phyloP scores from a whole-genome alignment of 2,329 filamentous ascomycete species.

The Aspergillus vadensis region DNA sequence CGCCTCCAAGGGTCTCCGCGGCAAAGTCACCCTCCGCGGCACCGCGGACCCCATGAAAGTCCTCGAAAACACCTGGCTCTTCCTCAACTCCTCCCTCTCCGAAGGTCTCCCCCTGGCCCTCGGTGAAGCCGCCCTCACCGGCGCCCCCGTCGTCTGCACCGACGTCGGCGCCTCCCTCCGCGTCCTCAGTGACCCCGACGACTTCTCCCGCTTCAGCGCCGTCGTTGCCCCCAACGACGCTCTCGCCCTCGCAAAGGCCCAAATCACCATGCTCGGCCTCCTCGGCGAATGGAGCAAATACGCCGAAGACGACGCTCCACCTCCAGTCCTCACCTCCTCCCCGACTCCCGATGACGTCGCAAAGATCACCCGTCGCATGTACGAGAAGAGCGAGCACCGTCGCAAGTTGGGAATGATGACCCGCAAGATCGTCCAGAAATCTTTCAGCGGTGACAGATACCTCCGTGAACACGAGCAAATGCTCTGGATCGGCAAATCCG shows the following conservation, averaged over 20 bases:
- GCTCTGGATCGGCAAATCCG: conserved; percentile 53
- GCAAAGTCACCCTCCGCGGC: conserved; percentile 55
- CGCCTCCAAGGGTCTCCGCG: conserved; percentile 56
- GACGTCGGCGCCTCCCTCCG: conserved; percentile 46
- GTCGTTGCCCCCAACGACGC: conserved; percentile 67
- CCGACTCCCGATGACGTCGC: conserved; percentile 55
- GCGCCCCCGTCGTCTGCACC: conserved; percentile 48
- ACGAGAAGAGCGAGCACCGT: conserved; percentile 60
- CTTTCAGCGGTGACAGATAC: conserved; percentile 61
- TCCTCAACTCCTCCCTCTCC: conserved; percentile 51
- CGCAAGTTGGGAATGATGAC: conserved; percentile 61
- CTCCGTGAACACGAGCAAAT: conserved; percentile 65
- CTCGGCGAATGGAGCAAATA: conserved; percentile 63
- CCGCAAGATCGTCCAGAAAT: conserved; percentile 60
- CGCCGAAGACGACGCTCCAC: conserved; percentile 52
- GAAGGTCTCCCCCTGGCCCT: conserved; percentile 50
- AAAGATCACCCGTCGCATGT: conserved; percentile 60
- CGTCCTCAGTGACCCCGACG: conserved; percentile 46
- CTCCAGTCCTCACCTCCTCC: conserved; percentile 50
- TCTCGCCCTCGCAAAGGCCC: conserved; percentile 60
- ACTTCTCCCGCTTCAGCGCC: conserved; percentile 58
- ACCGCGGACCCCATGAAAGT: conserved; percentile 60
- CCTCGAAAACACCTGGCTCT: conserved; percentile 59
- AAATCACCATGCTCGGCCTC: conserved; percentile 64
- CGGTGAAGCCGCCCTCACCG: conserved; percentile 50